A percentile compares a stretch with the other conserved stretches of the same genome.
These are phyloP conservation scores for Coleophoma eucalyptorum DNA, from an alignment of 2,329 filamentous ascomycete genomes.

Conservation along the genomic window DNA sequence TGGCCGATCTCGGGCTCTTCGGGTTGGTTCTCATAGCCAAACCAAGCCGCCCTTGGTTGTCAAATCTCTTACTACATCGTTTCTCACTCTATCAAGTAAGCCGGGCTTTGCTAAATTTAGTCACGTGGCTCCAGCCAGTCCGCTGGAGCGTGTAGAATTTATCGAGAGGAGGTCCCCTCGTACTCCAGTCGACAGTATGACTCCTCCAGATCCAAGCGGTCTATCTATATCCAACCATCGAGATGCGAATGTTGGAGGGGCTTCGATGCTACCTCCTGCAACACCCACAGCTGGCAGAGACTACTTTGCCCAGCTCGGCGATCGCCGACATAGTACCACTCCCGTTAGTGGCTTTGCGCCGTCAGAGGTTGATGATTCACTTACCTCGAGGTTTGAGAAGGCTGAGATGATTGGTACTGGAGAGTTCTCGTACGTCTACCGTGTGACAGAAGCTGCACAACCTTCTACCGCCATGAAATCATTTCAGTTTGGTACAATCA, in stretches of 20 bases:
- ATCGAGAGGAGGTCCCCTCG: slow-evolving; percentile 55
- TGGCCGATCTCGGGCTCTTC: slow-evolving; percentile 29
- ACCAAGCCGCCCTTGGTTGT: slow-evolving; percentile 19
- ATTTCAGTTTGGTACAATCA: slow-evolving; percentile 32
- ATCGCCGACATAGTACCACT: slow-evolving; percentile 60
- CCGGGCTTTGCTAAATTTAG: slow-evolving; percentile 49
- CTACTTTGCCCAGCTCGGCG: slow-evolving; percentile 51
- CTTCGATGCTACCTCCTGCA: slow-evolving; percentile 59
- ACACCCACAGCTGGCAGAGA: slow-evolving; percentile 70
- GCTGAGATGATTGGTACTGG: slow-evolving; percentile 80
- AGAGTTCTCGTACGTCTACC: slow-evolving; percentile 91
- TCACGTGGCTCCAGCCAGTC: slow-evolving; percentile 53
- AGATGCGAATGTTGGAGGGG: slow-evolving; percentile 18
- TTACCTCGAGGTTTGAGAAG: slow-evolving; percentile 74
- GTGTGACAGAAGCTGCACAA: slow-evolving; percentile 52
- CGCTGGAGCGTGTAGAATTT: slow-evolving; percentile 52
- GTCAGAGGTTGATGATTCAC: slow-evolving; percentile 69
- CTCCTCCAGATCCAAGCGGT: slow-evolving; percentile 75
- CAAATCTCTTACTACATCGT: slow-evolving; percentile 24
- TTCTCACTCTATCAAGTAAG: slow-evolving; percentile 30
- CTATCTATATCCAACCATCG: slow-evolving; percentile 72
- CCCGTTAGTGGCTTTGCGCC: slow-evolving; percentile 67
- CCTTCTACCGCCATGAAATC: slow-evolving; percentile 37
- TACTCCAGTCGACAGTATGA: slow-evolving; percentile 73
- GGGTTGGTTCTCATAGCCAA: slow-evolving; percentile 22